Percentiles rank a stretch among this genome's conserved stretches.
Evolutionary conservation across 2,329 filamentous ascomycete species (phyloP).

Genomic region (Myriangium duriaei): DNA sequence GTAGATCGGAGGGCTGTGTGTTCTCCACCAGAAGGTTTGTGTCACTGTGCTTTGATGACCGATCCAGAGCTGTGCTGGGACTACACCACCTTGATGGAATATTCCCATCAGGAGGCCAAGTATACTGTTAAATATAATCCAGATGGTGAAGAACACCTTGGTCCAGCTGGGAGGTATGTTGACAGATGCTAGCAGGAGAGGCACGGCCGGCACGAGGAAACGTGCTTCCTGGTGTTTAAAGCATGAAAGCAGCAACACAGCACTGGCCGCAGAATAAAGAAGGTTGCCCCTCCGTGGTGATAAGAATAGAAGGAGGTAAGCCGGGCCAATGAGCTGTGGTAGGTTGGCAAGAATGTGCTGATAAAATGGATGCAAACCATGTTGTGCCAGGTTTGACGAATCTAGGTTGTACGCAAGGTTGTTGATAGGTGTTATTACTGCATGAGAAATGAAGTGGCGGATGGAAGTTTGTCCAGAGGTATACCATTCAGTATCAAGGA

Average conservation of each 20-base stretch:
- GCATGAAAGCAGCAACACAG: slow-evolving; percentile 55
- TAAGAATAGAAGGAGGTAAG: slow-evolving; percentile 34
- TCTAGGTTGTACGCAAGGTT: slow-evolving; percentile 41
- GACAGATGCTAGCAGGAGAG: slow-evolving; percentile 63
- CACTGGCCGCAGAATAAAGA: slow-evolving; percentile 62
- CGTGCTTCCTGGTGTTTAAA: slow-evolving; percentile 73
- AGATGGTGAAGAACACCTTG: slow-evolving; percentile 42
- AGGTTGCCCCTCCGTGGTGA: slow-evolving; percentile 45
- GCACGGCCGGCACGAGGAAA: slow-evolving; percentile 63
- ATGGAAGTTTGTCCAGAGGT: slow-evolving; percentile 47
- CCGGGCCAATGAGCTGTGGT: slow-evolving; percentile 41
- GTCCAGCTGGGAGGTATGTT: slow-evolving; percentile 47
- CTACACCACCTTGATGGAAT: slow-evolving; percentile 69
- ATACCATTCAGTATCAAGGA: slow-evolving; percentile 79
- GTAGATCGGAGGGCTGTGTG: slow-evolving; percentile 72
- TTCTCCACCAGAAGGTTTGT: slow-evolving; percentile 73
- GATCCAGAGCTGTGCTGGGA: slow-evolving; percentile 64
- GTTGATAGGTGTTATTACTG: slow-evolving; percentile 40
- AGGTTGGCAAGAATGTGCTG: slow-evolving; percentile 40
- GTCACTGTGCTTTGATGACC: slow-evolving; percentile 54
- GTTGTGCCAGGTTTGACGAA: slow-evolving; percentile 36
- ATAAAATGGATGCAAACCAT: slow-evolving; percentile 41
- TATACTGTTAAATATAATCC: slow-evolving; percentile 57
- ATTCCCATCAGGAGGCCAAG: slow-evolving; percentile 65
- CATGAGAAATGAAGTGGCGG: slow-evolving; percentile 46